Base-by-base conservation (phyloP, 257 asterid genomes). In the Lycium barbarum region DNA sequence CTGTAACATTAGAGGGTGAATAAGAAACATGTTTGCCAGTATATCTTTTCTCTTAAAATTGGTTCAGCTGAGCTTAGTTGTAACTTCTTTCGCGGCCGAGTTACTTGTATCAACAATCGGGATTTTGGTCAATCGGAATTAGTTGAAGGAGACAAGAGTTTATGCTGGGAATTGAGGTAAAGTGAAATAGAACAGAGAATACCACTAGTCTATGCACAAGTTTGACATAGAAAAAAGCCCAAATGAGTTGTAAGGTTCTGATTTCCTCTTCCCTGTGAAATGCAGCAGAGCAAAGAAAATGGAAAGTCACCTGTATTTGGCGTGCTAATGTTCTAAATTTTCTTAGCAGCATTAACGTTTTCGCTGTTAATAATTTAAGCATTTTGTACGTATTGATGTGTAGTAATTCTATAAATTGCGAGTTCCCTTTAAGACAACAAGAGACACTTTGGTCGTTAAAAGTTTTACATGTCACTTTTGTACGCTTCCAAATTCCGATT, bases 1-100 rank as follows among this genome's bases (percentile, higher is more conserved):
- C 86, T 49, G 82, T 79, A 83, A 86, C 85, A 79, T 70, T 86
- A 79, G 86, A 80, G 20, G 78, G 26, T 43, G 51, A 71, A 87
- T 87, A 80, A 70, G 82, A 84, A 59, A 78, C 49, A 51, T 53
- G 65, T 78, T 78, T 78, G 65, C 47, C 53, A 2, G 57, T n/a
- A 1, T 76, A 20, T 47, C 1, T 74, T 47, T 45, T 47, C 81
- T 49, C 17, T 47, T 20, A 11, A 62, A 62, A 62, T 7, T 61
- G 12, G 15, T 62, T 22, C 68, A 20, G 68, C 68, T 62, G 35
- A 62, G 38, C 15, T 18, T 54, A 0, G 40, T 51, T 76, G 43
- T 40, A 26, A 53, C 3, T 74, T 20, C 26, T 51, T 53, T 2
- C 13, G 26, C 53, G 63, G 17, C n/a, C 20, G 57, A 51, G 47